Percentiles rank a stretch among this genome's conserved stretches.
These are phyloP conservation scores for Parsonsia alboflavescens DNA, from an alignment of 257 asterid species.

Conservation along the genomic window DNA sequence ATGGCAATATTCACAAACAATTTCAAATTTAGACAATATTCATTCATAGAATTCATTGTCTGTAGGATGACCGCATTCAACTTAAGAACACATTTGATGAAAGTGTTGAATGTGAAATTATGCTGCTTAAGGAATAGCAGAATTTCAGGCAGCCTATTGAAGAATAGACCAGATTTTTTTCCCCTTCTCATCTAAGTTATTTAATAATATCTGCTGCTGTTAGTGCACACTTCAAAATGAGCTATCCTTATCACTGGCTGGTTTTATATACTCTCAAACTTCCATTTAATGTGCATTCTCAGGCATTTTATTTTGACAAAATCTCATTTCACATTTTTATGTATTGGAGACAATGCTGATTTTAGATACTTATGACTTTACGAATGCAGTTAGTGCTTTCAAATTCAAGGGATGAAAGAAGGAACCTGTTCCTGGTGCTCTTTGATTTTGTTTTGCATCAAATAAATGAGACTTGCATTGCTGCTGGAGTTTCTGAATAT, in stretches of 20 bases:
- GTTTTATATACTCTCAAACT: not conserved
- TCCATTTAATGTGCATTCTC: not conserved
- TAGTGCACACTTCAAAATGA: not conserved
- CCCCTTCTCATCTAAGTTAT: not conserved
- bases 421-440: slow-evolving; percentile 88
- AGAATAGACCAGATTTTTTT: not conserved
- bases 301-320: not conserved
- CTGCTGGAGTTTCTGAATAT: slow-evolving; percentile 82
- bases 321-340: not conserved
- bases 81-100: not conserved
- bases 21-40: not conserved
- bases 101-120: not conserved
- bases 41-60: not conserved
- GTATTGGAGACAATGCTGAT: not conserved
- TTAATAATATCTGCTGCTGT: not conserved
- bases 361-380: slow-evolving; percentile 5
- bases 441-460: slow-evolving; percentile 88
- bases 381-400: slow-evolving; percentile 77
- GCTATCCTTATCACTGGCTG: not conserved
- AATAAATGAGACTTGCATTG: slow-evolving; percentile 73
- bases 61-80: not conserved
- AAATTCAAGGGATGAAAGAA: slow-evolving; percentile 86
- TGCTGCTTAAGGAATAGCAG: too few species aligned
- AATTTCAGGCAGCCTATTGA: too few species aligned
- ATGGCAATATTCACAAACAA: not conserved